Conservation (phyloP, 1,139 yeast genomes). For the Saccharomyces hybrid region DNA sequence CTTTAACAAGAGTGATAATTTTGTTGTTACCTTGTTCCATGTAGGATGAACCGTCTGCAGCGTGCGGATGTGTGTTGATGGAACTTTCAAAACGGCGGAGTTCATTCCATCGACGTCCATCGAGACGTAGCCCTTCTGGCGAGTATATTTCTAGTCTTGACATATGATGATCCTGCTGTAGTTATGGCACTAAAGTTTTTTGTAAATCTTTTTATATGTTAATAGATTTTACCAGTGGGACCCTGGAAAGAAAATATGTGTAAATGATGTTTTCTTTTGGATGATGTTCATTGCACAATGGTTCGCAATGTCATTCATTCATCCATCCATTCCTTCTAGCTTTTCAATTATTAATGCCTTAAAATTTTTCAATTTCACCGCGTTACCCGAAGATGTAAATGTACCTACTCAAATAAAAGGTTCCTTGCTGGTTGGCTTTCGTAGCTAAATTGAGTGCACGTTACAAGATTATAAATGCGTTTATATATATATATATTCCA, state of each 20-base stretch:
- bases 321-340: neutral
- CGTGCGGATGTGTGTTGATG: slow-evolving; percentile 78
- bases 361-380: neutral
- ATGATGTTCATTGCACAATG: neutral
- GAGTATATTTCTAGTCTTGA: slow-evolving; percentile 76
- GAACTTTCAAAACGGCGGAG: slow-evolving; percentile 73
- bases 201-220: neutral
- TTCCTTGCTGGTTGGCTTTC: neutral
- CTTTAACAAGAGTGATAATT: slow-evolving; percentile 76
- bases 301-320: neutral
- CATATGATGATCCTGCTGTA: slow-evolving; percentile 32
- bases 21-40: slow-evolving; percentile 91
- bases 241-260: neutral
- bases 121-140: slow-evolving; percentile 87
- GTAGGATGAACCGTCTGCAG: slow-evolving; percentile 88
- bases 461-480: no score
- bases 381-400: neutral
- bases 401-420: neutral
- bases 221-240: neutral
- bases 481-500: no score
- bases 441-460: neutral
- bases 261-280: neutral
- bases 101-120: slow-evolving; percentile 95
- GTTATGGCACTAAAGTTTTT: slow-evolving; percentile 9
- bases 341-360: neutral